phyloP scores from a whole-genome alignment of 1,284 basidiomycete genomes.

The Peniophora sp. region DNA sequence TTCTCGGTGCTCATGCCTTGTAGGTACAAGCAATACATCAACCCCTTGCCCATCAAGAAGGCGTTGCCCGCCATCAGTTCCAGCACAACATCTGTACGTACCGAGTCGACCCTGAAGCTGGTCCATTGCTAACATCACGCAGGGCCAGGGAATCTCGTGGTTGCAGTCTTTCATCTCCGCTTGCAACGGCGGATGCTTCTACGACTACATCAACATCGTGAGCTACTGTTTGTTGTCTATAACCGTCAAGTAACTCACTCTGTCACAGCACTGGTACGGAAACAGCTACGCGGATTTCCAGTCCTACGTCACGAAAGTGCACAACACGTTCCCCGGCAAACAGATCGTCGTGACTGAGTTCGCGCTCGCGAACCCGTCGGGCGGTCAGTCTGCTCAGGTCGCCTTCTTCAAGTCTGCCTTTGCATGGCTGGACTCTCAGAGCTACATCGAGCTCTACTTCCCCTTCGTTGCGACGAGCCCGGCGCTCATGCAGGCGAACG shows the following conservation, averaged over 20 bases:
- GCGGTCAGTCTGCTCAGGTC: not conserved
- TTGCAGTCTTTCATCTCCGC: constrained; percentile 12
- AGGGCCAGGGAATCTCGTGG: constrained; percentile 16
- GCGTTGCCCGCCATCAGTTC: constrained; percentile 16
- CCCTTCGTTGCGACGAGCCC: constrained; percentile 1
- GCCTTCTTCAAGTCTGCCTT: not conserved
- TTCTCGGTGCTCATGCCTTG: too few relatives aligned
- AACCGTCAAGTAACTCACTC: not conserved
- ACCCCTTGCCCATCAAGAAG: constrained; percentile 14
- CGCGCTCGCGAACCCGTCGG: not conserved
- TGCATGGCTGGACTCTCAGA: not conserved
- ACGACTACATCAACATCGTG: constrained; percentile 18
- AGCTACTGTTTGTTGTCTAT: not conserved
- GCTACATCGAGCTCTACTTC: constrained; percentile 1
- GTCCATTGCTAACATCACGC: not conserved
- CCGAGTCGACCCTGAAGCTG: too few relatives aligned
- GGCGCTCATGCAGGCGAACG: not conserved
- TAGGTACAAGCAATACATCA: constrained; percentile 4
- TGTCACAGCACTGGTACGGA: constrained; percentile 2
- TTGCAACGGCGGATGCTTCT: constrained; percentile 14
- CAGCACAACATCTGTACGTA: not conserved
- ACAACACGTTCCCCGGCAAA: constrained; percentile 3
- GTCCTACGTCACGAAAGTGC: constrained; percentile 3
- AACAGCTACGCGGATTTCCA: constrained; percentile 4
- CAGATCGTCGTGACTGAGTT: constrained; percentile 4